Evolutionary conservation across 2,329 filamentous ascomycete species (phyloP).

Genomic region (Diaporthe caulivora): DNA sequence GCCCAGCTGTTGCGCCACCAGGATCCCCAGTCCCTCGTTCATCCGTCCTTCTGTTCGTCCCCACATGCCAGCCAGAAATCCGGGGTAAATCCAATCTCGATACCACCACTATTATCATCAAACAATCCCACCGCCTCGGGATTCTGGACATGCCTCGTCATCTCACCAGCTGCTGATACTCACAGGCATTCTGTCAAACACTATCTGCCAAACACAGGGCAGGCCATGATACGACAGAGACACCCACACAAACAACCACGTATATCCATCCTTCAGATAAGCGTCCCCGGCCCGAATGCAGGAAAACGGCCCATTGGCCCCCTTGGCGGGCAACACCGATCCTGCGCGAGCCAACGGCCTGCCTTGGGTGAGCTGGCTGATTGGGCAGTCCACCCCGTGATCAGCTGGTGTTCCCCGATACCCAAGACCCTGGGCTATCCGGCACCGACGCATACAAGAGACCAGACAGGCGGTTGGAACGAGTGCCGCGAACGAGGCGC

Average conservation of each 20-base stretch:
- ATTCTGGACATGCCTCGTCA: too few relatives aligned
- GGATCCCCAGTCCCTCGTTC: background rate
- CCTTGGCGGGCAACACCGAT: conserved; percentile 12
- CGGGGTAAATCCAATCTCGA: conserved; percentile 23
- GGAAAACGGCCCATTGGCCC: conserved; percentile 10
- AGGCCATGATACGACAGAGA: background rate
- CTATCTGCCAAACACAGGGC: background rate
- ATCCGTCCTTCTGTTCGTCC: background rate
- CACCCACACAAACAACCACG: background rate
- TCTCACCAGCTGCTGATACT: too few relatives aligned
- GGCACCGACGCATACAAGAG: background rate
- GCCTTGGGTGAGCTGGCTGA: conserved; percentile 13
- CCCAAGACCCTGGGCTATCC: conserved; percentile 4
- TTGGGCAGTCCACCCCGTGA: conserved; percentile 17
- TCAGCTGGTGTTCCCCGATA: background rate
- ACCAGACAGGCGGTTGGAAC: background rate
- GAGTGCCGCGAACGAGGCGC: conserved; percentile 11
- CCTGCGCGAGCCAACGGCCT: background rate
- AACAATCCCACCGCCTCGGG: background rate
- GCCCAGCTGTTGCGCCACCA: background rate
- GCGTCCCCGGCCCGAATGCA: conserved; percentile 17
- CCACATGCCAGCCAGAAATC: conserved; percentile 6
- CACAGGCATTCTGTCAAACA: background rate
- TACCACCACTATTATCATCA: conserved; percentile 19
- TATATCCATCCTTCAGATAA: conserved; percentile 29